Evolutionary conservation across 768 basidiomycete genomes (phyloP), one percentile per base, ranked within the genome.

Genomic region (Leucosporidium yakuticum): DNA sequence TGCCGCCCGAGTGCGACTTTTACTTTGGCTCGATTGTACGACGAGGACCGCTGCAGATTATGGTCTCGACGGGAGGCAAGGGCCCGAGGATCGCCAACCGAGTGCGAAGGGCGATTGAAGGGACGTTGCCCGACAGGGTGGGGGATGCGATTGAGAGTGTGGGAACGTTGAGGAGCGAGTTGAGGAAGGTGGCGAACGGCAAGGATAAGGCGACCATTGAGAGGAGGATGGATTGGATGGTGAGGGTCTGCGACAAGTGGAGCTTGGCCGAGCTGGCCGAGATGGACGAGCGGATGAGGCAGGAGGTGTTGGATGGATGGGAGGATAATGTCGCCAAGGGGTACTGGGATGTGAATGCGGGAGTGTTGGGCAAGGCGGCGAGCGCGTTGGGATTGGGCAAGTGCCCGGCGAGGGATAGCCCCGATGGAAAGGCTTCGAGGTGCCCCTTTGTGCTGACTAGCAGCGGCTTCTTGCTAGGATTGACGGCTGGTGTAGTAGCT

Each of bases 1-100:
- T 97, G 68, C 96, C 96, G 4, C 86, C 89, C 54, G 85, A 87
- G 53, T 99, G 96, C 82, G 95, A 99, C 79, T 99, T 99, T 77
- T 98, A 94, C 82, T 99, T 98, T 80, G 96, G 96, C 60, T 89
- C 91, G 4, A 90, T 91, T 78, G 86, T 97, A 68, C 87, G 91
- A 36, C 84, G 87, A 68, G 94, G 95, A 0, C 90, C 94, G 0
- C 81, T 99, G 29, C 93, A 96, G 79, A 86, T 99, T 71, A 88
- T 98, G 89, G 86, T 99, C 61, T 94, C 91, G 23, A 98, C 96
- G 5, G 90, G 90, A 69, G 96, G 96, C 39, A 87, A 89, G 74
- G 90, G 91, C 19, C 96, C 96, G 2, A 87, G 90, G 76, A 83
- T 98, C 76, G 92, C 94, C 5, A 88, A 88, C 69, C 81, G 96